Conservation (phyloP, 495 filamentous ascomycete genomes). For the Stereocaulon alpinum region DNA sequence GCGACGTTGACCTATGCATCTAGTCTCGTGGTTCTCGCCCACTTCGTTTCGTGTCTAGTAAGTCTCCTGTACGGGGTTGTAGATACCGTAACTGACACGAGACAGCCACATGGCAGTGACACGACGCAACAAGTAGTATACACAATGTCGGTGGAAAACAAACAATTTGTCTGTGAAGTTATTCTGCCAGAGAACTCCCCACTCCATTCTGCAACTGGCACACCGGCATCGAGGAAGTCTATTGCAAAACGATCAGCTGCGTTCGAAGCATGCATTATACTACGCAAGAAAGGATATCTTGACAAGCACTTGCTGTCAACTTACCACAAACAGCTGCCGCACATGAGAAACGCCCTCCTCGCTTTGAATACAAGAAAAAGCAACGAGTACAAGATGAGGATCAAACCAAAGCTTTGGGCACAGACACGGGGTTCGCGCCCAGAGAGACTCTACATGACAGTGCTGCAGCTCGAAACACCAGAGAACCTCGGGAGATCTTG, state of each 20-base stretch:
- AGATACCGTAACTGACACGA: conserved; percentile 6
- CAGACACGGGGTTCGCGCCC: conserved; percentile 40
- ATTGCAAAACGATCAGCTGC: conserved; percentile 85
- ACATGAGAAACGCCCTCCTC: conserved; percentile 83
- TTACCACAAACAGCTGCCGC: conserved; percentile 62
- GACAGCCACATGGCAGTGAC: conserved; percentile 51
- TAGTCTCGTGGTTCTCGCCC: conserved; percentile 54
- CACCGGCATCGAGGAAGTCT: conserved; percentile 50
- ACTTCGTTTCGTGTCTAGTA: conserved; percentile 50
- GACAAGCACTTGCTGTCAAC: conserved; percentile 64
- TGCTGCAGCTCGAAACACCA: conserved; percentile 50
- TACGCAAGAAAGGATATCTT: conserved; percentile 56
- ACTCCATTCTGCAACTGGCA: conserved; percentile 53
- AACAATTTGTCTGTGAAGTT: conserved; percentile 68
- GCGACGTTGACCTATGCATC: conserved; percentile 74
- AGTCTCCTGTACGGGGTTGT: conserved; percentile 21
- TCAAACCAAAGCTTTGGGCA: conserved; percentile 74
- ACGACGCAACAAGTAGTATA: conserved; percentile 49
- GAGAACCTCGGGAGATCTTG: conserved; percentile 49
- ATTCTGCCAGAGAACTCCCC: conserved; percentile 71
- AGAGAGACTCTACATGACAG: conserved; percentile 48
- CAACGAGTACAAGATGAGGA: conserved; percentile 61
- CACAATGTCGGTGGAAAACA: conserved; percentile 43
- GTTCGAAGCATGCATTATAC: conserved; percentile 68
- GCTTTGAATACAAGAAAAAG: conserved; percentile 69